phyloP scores from a whole-genome alignment of 345 rosid genomes.

The Moringa oleifera region DNA sequence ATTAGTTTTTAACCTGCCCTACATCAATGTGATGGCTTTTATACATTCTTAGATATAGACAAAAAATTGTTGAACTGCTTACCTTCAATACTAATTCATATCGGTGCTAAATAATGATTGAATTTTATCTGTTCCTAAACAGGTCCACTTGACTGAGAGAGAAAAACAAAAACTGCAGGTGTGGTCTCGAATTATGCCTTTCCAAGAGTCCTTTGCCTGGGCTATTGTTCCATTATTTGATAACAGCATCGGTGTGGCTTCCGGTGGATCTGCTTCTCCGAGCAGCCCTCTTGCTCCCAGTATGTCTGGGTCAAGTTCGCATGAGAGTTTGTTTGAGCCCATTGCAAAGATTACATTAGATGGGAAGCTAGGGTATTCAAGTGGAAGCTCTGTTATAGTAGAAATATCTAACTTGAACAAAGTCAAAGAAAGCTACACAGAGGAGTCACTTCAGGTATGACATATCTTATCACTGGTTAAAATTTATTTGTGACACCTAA shows the following conservation, averaged over 20 bases:
- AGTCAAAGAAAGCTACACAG: conserved; percentile 94
- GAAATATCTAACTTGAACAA: conserved; percentile 93
- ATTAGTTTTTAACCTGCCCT: too few relatives aligned
- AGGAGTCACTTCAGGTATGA: conserved; percentile 90
- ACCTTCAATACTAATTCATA: too few relatives aligned
- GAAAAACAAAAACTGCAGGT: conserved; percentile 97
- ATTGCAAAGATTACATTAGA: conserved; percentile 79
- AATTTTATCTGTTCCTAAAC: conserved; percentile 19
- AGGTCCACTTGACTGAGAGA: conserved; percentile 90
- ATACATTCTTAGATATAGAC: too few relatives aligned
- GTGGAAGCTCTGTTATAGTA: conserved; percentile 81
- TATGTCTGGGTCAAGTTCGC: conserved; percentile 81
- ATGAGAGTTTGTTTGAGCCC: conserved; percentile 75
- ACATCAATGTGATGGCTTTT: too few relatives aligned
- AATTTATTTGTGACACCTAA: background rate
- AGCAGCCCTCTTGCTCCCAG: conserved; percentile 95
- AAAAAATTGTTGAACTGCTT: too few relatives aligned
- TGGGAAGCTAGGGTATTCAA: conserved; percentile 74
- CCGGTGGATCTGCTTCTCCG: conserved; percentile 90
- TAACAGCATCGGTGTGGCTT: conserved; percentile 61
- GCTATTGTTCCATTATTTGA: conserved; percentile 97
- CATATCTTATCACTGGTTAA: background rate
- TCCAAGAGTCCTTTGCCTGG: conserved; percentile 96
- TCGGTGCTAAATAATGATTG: background rate
- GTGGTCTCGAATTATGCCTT: conserved; percentile 98